Conservation (phyloP, 257 asterid genomes). For the Pogostemon cablin region DNA sequence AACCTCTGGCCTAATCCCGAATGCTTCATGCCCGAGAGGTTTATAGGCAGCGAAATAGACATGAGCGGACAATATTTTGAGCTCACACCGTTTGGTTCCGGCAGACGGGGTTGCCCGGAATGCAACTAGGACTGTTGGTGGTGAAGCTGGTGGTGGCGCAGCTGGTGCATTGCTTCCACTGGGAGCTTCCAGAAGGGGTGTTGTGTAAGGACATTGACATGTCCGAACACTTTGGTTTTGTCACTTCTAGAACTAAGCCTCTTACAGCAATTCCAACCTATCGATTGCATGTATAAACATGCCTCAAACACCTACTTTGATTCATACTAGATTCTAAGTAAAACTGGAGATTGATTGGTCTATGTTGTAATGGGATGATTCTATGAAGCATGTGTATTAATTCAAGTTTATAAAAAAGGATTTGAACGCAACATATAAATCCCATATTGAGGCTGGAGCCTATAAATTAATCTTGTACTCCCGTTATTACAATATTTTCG, state of each 20-base stretch:
- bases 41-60: conserved; percentile 29
- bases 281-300: neutral
- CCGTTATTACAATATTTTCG: too few relatives aligned
- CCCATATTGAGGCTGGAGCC: too few relatives aligned
- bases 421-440: too few relatives aligned
- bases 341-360: too few relatives aligned
- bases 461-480: too few relatives aligned
- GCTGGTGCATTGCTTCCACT: conserved; percentile 44
- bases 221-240: conserved; percentile 36
- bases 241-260: conserved; percentile 23
- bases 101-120: conserved; percentile 42
- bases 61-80: conserved; percentile 28
- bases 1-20: conserved; percentile 35
- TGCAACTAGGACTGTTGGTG: conserved; percentile 33
- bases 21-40: conserved; percentile 42
- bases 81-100: conserved; percentile 41
- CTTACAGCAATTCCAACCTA: conserved; percentile 35
- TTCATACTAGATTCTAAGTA: too few relatives aligned
- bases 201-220: conserved; percentile 33
- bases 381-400: too few relatives aligned
- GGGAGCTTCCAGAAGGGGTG: conserved; percentile 40
- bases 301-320: too few relatives aligned
- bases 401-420: too few relatives aligned
- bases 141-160: conserved; percentile 36
- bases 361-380: too few relatives aligned